phyloP scores from a whole-genome alignment of 257 asterid genomes.

The Hygrophila difformis region DNA sequence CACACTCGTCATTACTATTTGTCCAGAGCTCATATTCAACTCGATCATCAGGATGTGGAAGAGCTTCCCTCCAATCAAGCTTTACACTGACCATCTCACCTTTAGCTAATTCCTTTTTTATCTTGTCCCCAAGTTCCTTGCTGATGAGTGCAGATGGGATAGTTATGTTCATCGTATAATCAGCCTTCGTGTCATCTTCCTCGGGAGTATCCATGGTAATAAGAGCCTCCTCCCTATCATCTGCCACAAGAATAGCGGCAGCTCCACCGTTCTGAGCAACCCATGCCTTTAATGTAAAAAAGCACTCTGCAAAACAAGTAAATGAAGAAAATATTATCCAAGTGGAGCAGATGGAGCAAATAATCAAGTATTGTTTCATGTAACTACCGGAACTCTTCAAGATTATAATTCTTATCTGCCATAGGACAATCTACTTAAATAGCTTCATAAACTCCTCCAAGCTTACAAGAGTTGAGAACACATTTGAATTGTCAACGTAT shows the following conservation, averaged over 20 bases:
- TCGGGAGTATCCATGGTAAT: constrained; percentile 96
- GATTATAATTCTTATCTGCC: neutral
- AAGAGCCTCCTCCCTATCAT: constrained; percentile 65
- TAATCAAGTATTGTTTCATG: constrained; percentile 4
- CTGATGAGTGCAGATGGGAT: constrained; percentile 84
- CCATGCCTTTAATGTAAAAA: constrained; percentile 87
- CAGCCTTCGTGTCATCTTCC: constrained; percentile 47
- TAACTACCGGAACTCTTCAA: neutral
- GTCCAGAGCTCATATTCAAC: constrained; percentile 95
- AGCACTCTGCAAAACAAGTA: constrained; percentile 54
- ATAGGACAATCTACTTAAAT: no score
- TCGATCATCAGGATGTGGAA: constrained; percentile 95
- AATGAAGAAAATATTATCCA: constrained; percentile 2
- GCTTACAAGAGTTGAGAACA: no score
- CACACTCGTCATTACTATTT: constrained; percentile 87
- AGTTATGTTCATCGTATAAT: constrained; percentile 67
- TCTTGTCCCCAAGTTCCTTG: constrained; percentile 72
- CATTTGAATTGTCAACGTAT: no score
- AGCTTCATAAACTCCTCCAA: no score
- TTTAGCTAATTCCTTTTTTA: constrained; percentile 50
- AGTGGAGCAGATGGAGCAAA: neutral
- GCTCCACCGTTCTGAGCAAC: constrained; percentile 94
- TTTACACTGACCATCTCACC: constrained; percentile 71
- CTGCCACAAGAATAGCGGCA: constrained; percentile 90
- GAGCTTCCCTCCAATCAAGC: constrained; percentile 96